A percentile compares a stretch with the other conserved stretches of the same genome.
These are phyloP conservation scores for Fomitopsis pinicola DNA, from an alignment of 1,284 basidiomycete species.

Conservation along the genomic window DNA sequence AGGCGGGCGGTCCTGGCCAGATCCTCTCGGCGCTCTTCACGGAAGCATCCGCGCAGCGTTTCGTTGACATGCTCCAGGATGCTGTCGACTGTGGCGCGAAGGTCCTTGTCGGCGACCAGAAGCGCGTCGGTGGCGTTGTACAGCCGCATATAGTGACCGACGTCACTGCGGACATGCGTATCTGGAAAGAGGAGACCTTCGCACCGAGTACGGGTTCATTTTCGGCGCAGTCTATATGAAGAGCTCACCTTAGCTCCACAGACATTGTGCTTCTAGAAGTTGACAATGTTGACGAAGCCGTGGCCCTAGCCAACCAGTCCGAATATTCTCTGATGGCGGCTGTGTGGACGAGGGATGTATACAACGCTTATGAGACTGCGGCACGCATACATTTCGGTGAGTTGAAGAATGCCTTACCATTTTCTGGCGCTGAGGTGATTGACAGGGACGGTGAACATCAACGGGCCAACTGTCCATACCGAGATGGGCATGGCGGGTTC, in stretches of 20 bases:
- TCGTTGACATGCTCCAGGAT: constrained; percentile 45
- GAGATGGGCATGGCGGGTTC: constrained; percentile 24
- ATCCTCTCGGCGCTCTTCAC: constrained; percentile 44
- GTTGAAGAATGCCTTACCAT: too few relatives aligned
- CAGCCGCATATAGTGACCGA: constrained; percentile 50
- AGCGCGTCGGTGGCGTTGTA: constrained; percentile 38
- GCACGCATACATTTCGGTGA: constrained; percentile 46
- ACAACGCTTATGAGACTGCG: constrained; percentile 44
- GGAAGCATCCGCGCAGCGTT: constrained; percentile 43
- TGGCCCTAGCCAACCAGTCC: constrained; percentile 50
- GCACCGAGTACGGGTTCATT: too few relatives aligned
- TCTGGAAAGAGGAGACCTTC: constrained; percentile 57
- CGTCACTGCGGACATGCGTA: constrained; percentile 44
- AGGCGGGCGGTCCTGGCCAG: constrained; percentile 31
- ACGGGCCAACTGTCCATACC: constrained; percentile 28
- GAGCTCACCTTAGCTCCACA: constrained; percentile 31
- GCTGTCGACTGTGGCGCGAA: constrained; percentile 49
- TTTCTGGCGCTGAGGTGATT: neutral
- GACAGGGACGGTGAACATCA: constrained; percentile 39
- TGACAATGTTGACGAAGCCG: constrained; percentile 45
- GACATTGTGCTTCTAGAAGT: constrained; percentile 15
- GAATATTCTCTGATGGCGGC: constrained; percentile 50
- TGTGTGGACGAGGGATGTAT: constrained; percentile 51
- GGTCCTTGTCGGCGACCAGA: constrained; percentile 43
- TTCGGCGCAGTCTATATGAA: too few relatives aligned